Base-by-base conservation (phyloP, 371 early-diverging fungal genomes). In the Choanephora cucurbitarum region DNA sequence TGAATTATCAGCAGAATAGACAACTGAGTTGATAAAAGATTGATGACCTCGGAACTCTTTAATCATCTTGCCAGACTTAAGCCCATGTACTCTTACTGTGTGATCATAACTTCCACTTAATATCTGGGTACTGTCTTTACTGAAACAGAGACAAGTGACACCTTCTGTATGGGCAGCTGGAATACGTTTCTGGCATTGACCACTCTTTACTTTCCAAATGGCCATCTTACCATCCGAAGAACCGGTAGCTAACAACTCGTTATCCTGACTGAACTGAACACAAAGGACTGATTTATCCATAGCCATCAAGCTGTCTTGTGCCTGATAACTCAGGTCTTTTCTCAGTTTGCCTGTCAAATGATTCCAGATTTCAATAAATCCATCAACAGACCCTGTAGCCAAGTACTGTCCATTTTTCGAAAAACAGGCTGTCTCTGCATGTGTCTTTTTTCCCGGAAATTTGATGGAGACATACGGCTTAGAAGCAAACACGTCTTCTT, bases 351-450 rank as follows among this genome's bases (percentile, higher is more conserved):
- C 96, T 2, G 94, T 94, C 48, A 86, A 69, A 49, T 85, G 84
- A 61, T 95, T 93, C 95, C 95, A 97, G 14, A 97, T 67, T 69
- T 97, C 97, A 49, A 97, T 90, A 57, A 96, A 90, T 1, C 98
- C 98, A 78, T 96, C 97, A 31, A 82, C 73, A 39, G 90, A 89
- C 17, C 98, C 98, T 11, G 96, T 95, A 4, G 83, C 95, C 10
- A 97, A 66, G 37, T 78, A 87, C 37, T 87, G 87, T 4, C 95
- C 94, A 47, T 90, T 87, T 0, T 89, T 85, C 0, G 94, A 91
- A 64, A 96, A 95, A 11, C 77, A 72, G 2, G 80, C 81, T 40
- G 83, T 73, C 60, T 91, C 93, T 1, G 93, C 88, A 57, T 90
- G 87, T 34, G 91, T 88, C 56, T 90, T 90, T 66, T 90, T 91